Percentiles rank a stretch among this genome's conserved stretches.
phyloP scores from a whole-genome alignment of 1,284 basidiomycete genomes.

The Filobasidium uniguttulatum region DNA sequence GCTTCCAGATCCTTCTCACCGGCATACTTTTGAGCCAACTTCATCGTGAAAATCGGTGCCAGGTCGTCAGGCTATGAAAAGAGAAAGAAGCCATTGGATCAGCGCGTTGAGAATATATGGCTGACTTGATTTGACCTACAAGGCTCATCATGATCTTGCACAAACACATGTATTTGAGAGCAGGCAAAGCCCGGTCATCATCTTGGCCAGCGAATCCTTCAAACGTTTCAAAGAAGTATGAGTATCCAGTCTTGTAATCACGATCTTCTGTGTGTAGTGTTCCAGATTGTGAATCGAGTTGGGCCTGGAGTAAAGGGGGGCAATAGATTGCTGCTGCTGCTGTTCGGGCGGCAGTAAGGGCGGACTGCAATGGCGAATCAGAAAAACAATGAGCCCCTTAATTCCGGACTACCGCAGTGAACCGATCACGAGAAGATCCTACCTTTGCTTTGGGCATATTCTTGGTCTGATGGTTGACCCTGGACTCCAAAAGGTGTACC shows the following conservation, averaged over 20 bases:
- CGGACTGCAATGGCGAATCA: constrained; percentile 47
- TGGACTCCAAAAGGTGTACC: constrained; percentile 83
- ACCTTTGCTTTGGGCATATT: constrained; percentile 91
- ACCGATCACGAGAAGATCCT: constrained; percentile 8
- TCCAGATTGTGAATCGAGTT: constrained; percentile 82
- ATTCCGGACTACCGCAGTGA: not conserved
- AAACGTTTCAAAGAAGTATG: constrained; percentile 95
- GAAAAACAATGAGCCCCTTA: not conserved
- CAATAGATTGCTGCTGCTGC: constrained; percentile 97
- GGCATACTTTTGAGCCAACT: constrained; percentile 75
- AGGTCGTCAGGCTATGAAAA: constrained; percentile 73
- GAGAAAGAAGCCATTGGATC: too few relatives aligned
- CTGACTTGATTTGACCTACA: constrained; percentile 40
- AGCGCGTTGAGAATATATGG: not conserved
- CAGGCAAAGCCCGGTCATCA: constrained; percentile 49
- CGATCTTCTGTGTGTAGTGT: constrained; percentile 93
- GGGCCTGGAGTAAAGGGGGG: constrained; percentile 79
- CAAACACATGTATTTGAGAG: constrained; percentile 92
- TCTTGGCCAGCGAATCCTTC: constrained; percentile 62
- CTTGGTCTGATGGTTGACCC: constrained; percentile 79
- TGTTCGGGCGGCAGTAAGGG: constrained; percentile 80
- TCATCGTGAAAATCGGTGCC: constrained; percentile 66
- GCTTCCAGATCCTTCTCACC: constrained; percentile 63
- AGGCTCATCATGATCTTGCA: constrained; percentile 97
- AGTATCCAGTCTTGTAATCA: constrained; percentile 93